Conservation (phyloP, 2,329 filamentous ascomycete species). For the Penicillium sp. region DNA sequence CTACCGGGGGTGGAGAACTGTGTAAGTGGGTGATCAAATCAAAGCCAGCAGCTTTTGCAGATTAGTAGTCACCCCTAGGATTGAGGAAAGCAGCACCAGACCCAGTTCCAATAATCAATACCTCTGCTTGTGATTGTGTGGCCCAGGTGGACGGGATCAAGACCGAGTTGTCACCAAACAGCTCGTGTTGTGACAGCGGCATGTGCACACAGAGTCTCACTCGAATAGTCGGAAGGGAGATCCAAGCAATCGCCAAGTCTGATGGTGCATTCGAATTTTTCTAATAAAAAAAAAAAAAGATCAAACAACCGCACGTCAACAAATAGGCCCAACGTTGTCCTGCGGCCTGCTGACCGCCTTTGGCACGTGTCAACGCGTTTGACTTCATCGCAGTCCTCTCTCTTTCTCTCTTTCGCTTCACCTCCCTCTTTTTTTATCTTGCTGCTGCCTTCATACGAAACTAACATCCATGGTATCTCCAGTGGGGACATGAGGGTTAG, state of each 20-base stretch:
- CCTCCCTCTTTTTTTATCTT: constrained; percentile 6
- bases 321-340: not conserved
- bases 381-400: constrained; percentile 19
- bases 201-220: not conserved
- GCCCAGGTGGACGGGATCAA: not conserved
- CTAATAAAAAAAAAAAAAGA: not conserved
- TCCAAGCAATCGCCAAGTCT: too few relatives aligned
- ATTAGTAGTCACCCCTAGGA: not conserved
- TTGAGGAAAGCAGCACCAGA: too few relatives aligned
- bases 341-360: constrained; percentile 20
- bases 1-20: not conserved
- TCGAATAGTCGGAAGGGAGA: too few relatives aligned
- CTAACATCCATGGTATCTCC: constrained; percentile 2
- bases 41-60: not conserved
- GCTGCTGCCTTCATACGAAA: not conserved
- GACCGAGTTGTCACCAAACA: not conserved
- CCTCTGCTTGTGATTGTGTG: not conserved
- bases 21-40: not conserved
- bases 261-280: too few relatives aligned
- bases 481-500: constrained; percentile 32
- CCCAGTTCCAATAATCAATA: not conserved
- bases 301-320: too few relatives aligned
- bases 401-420: not conserved
- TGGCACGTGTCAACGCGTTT: constrained; percentile 22
- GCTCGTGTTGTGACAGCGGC: not conserved